Evolutionary conservation across 768 basidiomycete genomes (phyloP).

Genomic region (Kwoniella shandongensis): DNA sequence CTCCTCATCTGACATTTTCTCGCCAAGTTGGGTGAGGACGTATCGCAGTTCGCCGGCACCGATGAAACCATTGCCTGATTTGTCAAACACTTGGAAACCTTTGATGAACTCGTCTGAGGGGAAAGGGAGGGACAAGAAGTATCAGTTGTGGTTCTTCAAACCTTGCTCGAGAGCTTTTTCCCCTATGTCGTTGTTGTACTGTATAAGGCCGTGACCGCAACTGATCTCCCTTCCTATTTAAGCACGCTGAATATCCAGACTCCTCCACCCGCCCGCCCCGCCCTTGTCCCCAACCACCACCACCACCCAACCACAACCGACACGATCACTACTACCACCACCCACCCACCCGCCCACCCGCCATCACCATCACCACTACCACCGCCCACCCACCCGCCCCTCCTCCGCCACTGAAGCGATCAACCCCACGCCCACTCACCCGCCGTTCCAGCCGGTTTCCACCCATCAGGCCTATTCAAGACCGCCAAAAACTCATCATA

Average conservation of each 20-base stretch:
- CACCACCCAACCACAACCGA: too few relatives aligned
- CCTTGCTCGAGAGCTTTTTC: too few relatives aligned
- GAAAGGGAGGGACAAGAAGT: neutral
- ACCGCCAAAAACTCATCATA: conserved; percentile 80
- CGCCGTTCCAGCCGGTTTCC: conserved; percentile 93
- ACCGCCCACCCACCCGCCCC: neutral
- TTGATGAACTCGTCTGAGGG: conserved; percentile 94
- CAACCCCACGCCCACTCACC: conserved; percentile 58
- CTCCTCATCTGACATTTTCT: conserved; percentile 97
- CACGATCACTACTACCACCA: neutral
- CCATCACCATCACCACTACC: neutral
- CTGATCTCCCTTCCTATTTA: conserved; percentile 1
- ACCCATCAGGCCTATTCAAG: conserved; percentile 91
- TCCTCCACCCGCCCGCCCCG: neutral
- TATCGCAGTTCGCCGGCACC: conserved; percentile 90
- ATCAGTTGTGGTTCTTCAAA: too few relatives aligned
- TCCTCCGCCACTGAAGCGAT: conserved; percentile 10
- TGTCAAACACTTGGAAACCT: conserved; percentile 98
- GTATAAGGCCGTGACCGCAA: too few relatives aligned
- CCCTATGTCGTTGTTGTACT: too few relatives aligned
- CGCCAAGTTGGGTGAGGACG: conserved; percentile 91
- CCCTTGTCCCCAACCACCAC: too few relatives aligned
- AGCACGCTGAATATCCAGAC: conserved; percentile 8
- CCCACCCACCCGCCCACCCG: too few relatives aligned
- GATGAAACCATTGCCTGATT: conserved; percentile 87